Evolutionary conservation across 805 yeast genomes (phyloP), one percentile per base, ranked within the genome.

Genomic region (Hanseniaspora lindneri): DNA sequence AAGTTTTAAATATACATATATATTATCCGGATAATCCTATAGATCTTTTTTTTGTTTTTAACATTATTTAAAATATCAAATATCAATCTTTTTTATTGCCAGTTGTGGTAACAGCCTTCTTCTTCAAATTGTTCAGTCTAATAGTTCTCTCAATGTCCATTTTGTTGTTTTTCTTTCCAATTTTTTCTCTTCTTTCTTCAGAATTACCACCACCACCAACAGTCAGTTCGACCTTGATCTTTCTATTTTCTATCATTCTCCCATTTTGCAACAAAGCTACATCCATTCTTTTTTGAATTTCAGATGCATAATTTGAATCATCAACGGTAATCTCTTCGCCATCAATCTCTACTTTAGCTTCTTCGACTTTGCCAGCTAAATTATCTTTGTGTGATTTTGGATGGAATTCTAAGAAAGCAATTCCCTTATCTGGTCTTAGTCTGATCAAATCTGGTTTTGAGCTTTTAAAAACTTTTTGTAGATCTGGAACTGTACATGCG

Each of bases 171-270:
- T 89, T 89, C 42, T 73, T 75, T 58, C 77, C 76, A 56, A 92
- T 72, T 65, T 92, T 92, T 49, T 75, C 72, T 41, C 76, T 56
- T 58, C 94, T 68, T 36, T 68, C 71, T 51, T 73, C 67, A 9
- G 94, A 79, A 62, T 89, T 89, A 50, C 96, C 96, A 41, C 98
- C 98, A 36, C 98, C 98, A 50, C 98, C 98, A 44, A 86, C 98
- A 2, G 97, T 92, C 57, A 92, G 72, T 63, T 92, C 98, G 30
- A 92, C 96, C 60, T 92, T 92, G 59, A 92, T 88, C 62, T 80
- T 85, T 55, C 96, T 73, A 39, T 74, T 72, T 50, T 76, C 72
- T 54, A 89, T 61, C 9, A 68, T 57, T 3, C 89, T 72, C 64
- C 85, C 95, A 63, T 92, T 96, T 70, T 83, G 74, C 54, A 81